Evolutionary conservation across 2,329 filamentous ascomycete genomes (phyloP), one percentile per base, ranked within the genome.

Genomic region (Xylariaceae sp.): DNA sequence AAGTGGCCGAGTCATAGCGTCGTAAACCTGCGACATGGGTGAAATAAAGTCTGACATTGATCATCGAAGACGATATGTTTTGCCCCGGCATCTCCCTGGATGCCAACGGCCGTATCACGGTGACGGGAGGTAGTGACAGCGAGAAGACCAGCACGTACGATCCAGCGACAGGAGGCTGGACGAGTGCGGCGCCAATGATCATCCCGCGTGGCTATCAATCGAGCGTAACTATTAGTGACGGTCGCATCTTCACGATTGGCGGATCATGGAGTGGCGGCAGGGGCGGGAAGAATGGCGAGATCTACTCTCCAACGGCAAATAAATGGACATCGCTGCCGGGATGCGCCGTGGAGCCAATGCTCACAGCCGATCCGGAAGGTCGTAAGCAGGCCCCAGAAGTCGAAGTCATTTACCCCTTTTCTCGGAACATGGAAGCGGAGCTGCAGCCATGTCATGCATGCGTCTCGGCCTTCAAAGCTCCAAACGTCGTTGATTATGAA

Each of bases 211-310:
- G 81, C 6, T 83, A 85, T 60, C 82, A 86, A 54, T 71, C 81
- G 0, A 77, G 78, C 0, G 72, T 77, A 0, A 82, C 78, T 0
- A 66, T 77, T 1, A 80, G 81, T 0, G 76, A 83, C 59, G 83
- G 83, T 3, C 73, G 76, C 0, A 76, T 85, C 23, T 86, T 86
- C 68, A 78, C 75, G 10, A 84, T 86, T 44, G 83, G 84, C 15
- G 83, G 84, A 3, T 82, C 80, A 0, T 83, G 76, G 75, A 79
- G 75, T 8, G 83, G 82, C 35, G 77, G 73, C 3, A 45, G 1
- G 4, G 75, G 77, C 37, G 74, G 74, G 35, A 86, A 85, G 73
- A 78, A 83, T 59, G 83, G 80, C 49, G 84, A 87, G 65, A 69
- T 84, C 15, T 84, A 77, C 66, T 71, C 80, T 58, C 75, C 78